phyloP scores from a whole-genome alignment of 2,329 filamentous ascomycete species.

The Cladophialophora yegresii region DNA sequence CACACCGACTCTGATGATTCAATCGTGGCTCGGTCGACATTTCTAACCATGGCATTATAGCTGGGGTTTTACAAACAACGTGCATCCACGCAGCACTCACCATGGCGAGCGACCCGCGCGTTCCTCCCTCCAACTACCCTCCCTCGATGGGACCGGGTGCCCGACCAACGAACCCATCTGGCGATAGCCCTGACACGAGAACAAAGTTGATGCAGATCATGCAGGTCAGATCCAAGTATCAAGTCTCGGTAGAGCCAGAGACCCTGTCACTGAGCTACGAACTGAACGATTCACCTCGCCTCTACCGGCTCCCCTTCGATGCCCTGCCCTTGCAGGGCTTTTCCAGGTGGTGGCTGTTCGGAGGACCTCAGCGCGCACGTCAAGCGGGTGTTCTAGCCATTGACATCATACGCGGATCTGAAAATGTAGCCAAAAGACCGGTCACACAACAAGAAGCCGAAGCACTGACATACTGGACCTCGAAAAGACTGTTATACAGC shows the following conservation, averaged over 20 bases:
- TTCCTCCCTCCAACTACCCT: conserved; percentile 30
- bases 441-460: conserved; percentile 35
- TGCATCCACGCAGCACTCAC: background rate
- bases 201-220: conserved; percentile 24
- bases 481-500: conserved; percentile 26
- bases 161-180: conserved; percentile 29
- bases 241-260: conserved; percentile 23
- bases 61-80: background rate
- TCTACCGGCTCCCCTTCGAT: conserved; percentile 32
- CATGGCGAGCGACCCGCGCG: conserved; percentile 25
- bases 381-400: conserved; percentile 28
- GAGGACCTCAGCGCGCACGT: conserved; percentile 23
- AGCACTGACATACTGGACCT: conserved; percentile 30
- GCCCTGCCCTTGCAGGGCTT: conserved; percentile 31
- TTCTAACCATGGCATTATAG: conserved; percentile 1
- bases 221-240: conserved; percentile 30
- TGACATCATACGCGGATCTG: conserved; percentile 30
- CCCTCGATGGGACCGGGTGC: conserved; percentile 36
- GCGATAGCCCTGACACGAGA: conserved; percentile 9
- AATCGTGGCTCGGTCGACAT: background rate
- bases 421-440: conserved; percentile 26
- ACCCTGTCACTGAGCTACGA: conserved; percentile 32
- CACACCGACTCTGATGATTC: no score
- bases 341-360: conserved; percentile 29
- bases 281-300: conserved; percentile 26